Evolutionary conservation across 2,329 filamentous ascomycete genomes (phyloP), one percentile per base, ranked within the genome.

Genomic region (Plectosphaerella plurivora): DNA sequence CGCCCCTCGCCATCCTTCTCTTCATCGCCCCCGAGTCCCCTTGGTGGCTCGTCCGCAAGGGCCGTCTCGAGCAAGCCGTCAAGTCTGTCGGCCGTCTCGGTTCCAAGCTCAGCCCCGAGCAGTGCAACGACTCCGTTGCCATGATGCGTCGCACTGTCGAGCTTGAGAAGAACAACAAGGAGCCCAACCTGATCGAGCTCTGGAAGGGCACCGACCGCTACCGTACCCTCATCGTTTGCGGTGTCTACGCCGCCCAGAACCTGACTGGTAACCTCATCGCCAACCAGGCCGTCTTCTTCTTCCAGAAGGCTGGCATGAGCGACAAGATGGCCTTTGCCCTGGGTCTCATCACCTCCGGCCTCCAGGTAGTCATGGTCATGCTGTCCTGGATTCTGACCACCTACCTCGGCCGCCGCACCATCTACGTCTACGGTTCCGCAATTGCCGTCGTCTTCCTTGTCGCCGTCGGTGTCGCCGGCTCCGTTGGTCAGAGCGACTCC

Each of bases 281-380:
- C 60, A 84, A 84, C 59, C 82, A 85, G 61, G 79, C 82, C 18
- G 76, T 79, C 35, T 84, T 76, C 62, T 85, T 85, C 66, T 86
- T 85, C 60, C 63, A 71, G 57, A 81, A 71, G 53, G 74, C 71
- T 15, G 73, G 74, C 3, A 65, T 77, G 56, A 65, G 59, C 9
- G 59, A 65, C 5, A 61, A 65, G 11, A 66, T 67, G 33, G 68
- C 70, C 0, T 73, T 72, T 59, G 69, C 60, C 56, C 67, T 74
- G 59, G 63, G 69, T 0, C 63, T 78, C 1, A 75, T 66, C 1
- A 68, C 71, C 45, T 74, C 73, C 0, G 79, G 75, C 47, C 81
- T 87, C 2, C 81, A 85, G 63, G 72, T 67, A 66, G 67, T 88
- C 63, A 75, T 84, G 83, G 83, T 74, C 0, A 56, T 76, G 1